These are phyloP conservation scores for Picea abies DNA, from an alignment of 83 land plant species.

Conservation along the genomic window DNA sequence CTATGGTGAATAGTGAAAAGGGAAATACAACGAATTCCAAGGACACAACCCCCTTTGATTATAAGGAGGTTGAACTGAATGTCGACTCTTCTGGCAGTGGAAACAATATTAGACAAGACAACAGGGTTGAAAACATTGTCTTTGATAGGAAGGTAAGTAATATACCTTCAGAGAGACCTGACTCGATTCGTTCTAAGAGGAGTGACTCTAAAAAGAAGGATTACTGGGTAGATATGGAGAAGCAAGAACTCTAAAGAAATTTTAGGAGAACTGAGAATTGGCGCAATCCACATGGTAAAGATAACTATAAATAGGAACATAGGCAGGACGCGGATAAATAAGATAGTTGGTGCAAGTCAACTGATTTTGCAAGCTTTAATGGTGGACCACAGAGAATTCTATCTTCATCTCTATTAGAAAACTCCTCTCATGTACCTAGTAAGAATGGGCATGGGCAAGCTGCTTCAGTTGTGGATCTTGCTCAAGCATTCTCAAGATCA, in stretches of 20 bases:
- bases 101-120: background rate
- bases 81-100: background rate
- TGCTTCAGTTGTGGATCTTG: conserved; percentile 78
- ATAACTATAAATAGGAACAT: conserved; percentile 27
- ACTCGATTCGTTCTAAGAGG: conserved; percentile 33
- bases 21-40: background rate
- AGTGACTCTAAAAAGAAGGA: conserved; percentile 44
- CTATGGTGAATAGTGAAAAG: conserved; percentile 21
- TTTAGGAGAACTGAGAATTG: conserved; percentile 45
- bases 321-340: conserved; percentile 61
- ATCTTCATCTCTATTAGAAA: background rate
- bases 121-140: background rate
- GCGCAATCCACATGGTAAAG: conserved; percentile 28
- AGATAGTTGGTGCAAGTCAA: conserved; percentile 70
- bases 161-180: conserved; percentile 30
- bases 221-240: conserved; percentile 34
- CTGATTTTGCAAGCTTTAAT: conserved; percentile 46
- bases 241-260: conserved; percentile 40
- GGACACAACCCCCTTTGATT: background rate
- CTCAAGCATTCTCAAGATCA: conserved; percentile 78
- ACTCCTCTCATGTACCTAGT: conserved; percentile 21
- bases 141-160: conserved; percentile 3
- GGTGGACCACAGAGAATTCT: conserved; percentile 5
- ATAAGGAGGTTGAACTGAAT: conserved; percentile 5
- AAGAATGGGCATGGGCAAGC: conserved; percentile 42